phyloP scores from a whole-genome alignment of 345 rosid genomes.

The Linum lewisii region DNA sequence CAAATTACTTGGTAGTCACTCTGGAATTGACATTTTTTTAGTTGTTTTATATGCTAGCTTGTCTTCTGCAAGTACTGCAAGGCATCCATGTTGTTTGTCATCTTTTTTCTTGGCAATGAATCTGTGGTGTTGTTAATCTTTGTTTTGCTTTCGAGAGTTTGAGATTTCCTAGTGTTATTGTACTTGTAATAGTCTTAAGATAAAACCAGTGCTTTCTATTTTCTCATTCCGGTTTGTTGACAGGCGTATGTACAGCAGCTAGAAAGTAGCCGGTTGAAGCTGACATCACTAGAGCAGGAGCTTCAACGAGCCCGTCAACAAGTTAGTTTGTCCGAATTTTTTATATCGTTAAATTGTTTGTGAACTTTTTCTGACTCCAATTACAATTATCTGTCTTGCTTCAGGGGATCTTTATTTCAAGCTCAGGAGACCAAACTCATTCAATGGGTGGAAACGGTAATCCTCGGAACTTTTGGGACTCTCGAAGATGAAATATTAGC shows the following conservation, averaged over 20 bases:
- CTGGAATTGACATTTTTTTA: no score
- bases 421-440: conserved; percentile 92
- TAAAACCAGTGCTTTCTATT: no score
- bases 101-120: no score
- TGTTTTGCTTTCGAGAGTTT: no score
- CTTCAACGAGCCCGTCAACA: conserved; percentile 97
- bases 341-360: background rate
- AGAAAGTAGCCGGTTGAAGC: conserved; percentile 92
- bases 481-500: background rate
- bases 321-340: conserved; percentile 36
- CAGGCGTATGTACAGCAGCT: conserved; percentile 61
- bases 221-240: no score
- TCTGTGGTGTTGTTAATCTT: no score
- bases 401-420: conserved; percentile 92
- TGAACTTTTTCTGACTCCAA: background rate
- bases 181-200: no score
- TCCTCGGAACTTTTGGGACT: background rate
- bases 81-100: no score
- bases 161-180: no score
- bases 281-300: conserved; percentile 94
- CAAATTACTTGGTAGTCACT: no score
- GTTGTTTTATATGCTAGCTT: no score
- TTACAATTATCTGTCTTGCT: background rate
- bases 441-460: conserved; percentile 93
- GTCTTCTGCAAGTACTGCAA: no score